phyloP scores from a whole-genome alignment of 225 moss, liverwort and hornwort genomes.

The Takakia lepidozioides region DNA sequence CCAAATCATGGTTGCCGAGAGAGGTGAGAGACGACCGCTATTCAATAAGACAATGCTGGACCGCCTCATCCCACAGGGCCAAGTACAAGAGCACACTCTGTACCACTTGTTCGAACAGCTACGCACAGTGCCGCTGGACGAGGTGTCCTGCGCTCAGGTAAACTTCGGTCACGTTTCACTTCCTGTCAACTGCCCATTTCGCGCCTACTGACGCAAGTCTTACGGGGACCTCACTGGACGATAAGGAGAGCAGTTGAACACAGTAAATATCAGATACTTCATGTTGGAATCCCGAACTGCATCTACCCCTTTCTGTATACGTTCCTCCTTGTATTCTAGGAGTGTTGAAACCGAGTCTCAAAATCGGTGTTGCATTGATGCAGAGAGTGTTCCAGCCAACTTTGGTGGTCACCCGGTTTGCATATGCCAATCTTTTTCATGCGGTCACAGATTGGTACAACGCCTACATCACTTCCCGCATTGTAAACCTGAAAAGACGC shows the following conservation, averaged over 20 bases:
- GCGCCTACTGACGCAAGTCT: background rate
- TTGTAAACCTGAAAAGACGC: constrained; percentile 58
- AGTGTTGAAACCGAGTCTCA: background rate
- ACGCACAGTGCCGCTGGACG: constrained; percentile 45
- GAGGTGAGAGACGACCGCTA: constrained; percentile 31
- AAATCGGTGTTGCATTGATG: constrained; percentile 10
- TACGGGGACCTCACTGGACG: background rate
- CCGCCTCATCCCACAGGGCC: constrained; percentile 47
- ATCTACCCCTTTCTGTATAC: background rate
- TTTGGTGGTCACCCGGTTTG: constrained; percentile 74
- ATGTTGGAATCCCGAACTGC: background rate
- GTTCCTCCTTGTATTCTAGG: background rate
- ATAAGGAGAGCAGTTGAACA: too few species aligned
- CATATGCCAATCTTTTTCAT: constrained; percentile 97
- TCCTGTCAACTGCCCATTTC: background rate
- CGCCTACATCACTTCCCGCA: constrained; percentile 79
- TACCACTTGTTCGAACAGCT: constrained; percentile 58
- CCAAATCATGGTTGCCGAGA: constrained; percentile 49
- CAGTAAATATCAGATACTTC: background rate
- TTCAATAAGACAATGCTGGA: constrained; percentile 47
- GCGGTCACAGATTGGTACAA: constrained; percentile 94
- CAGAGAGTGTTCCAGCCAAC: constrained; percentile 81
- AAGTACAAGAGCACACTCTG: constrained; percentile 54
- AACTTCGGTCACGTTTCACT: too few species aligned
- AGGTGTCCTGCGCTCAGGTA: constrained; percentile 66